phyloP scores from a whole-genome alignment of 139 green algal species.

The Coccomyxa sp. region DNA sequence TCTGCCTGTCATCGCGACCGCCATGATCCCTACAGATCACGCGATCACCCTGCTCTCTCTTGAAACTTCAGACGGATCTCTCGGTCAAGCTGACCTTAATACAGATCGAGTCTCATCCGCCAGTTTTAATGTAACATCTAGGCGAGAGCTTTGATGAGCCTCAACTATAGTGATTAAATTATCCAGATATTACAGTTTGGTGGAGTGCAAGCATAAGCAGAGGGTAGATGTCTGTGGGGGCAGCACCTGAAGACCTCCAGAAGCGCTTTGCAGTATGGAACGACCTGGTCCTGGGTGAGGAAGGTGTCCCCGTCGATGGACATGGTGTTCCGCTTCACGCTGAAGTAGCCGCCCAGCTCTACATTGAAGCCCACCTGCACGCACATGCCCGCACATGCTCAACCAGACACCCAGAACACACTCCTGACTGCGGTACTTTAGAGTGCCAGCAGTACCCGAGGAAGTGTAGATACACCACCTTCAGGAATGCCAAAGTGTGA shows the following conservation, averaged over 20 bases:
- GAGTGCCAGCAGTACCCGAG: neutral
- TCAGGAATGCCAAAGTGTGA: too few species aligned
- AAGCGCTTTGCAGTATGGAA: conserved; percentile 69
- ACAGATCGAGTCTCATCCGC: neutral
- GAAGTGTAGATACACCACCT: too few species aligned
- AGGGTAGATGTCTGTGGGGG: too few species aligned
- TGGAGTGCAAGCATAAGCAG: too few species aligned
- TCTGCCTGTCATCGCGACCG: conserved; percentile 77
- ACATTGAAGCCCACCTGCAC: conserved; percentile 73
- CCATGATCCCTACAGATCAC: conserved; percentile 76
- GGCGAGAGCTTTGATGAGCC: too few species aligned
- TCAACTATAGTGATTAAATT: too few species aligned
- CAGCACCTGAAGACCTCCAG: conserved; percentile 69
- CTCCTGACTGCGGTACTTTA: neutral
- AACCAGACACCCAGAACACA: too few species aligned
- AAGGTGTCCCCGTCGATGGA: conserved; percentile 81
- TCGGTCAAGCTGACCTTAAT: neutral
- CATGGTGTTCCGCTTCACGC: conserved; percentile 85
- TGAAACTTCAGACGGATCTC: neutral
- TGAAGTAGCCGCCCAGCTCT: conserved; percentile 93
- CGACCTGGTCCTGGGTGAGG: conserved; percentile 67
- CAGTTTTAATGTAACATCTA: too few species aligned
- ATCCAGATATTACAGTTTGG: too few species aligned
- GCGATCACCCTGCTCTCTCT: neutral
- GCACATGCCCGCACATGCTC: conserved; percentile 1